Base-by-base conservation (phyloP, 1,284 basidiomycete genomes). In the Boletellus sp. region DNA sequence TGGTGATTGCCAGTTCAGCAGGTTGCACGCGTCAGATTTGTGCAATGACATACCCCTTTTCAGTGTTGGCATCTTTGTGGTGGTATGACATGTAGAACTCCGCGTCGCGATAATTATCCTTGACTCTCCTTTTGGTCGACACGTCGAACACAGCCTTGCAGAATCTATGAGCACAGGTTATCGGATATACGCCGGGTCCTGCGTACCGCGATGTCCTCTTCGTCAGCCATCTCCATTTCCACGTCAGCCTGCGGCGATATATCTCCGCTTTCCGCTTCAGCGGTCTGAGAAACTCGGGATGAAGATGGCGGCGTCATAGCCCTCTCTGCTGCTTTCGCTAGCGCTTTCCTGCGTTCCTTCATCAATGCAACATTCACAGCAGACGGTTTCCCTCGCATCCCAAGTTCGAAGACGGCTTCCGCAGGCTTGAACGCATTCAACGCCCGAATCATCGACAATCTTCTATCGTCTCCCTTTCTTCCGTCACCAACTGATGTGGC, bases 361-460 rank as follows among this genome's bases (percentile, higher is more conserved):
- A 99, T 99, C 50, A 99, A 68, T 17, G 77, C 71, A 3, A 83
- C 78, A 43, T 79, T 84, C 8, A 76, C 78, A 4, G 79, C 74
- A 54, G 77, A 75, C 29, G 70, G 66, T 50, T 82, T 86, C 1
- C 87, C 87, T 50, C 87, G 80, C 2, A 77, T 76, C 0, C 91
- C 92, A 20, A 96, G 76, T 68, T 99, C 95, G 49, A 99, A 87
- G 22, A 98, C 86, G 0, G 95, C 99, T 67, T 98, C 95, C 1
- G 74, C 66, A 5, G 95, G 95, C 20, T 76, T 79, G 73, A 97
- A 99, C 4, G 84, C 73, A 55, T 84, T 87, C 35, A 99, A 83
- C 23, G 80, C 79, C 35, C 80, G 79, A 36, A 99, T 69, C 37
- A 99, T 71, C 8, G 76, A 73, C 37, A 84, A 81, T 47, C 87